A percentile compares a stretch with the other conserved stretches of the same genome.
These are phyloP conservation scores for Trichoderma cornu-damae DNA, from an alignment of 2,329 filamentous ascomycete genomes.

Conservation along the genomic window DNA sequence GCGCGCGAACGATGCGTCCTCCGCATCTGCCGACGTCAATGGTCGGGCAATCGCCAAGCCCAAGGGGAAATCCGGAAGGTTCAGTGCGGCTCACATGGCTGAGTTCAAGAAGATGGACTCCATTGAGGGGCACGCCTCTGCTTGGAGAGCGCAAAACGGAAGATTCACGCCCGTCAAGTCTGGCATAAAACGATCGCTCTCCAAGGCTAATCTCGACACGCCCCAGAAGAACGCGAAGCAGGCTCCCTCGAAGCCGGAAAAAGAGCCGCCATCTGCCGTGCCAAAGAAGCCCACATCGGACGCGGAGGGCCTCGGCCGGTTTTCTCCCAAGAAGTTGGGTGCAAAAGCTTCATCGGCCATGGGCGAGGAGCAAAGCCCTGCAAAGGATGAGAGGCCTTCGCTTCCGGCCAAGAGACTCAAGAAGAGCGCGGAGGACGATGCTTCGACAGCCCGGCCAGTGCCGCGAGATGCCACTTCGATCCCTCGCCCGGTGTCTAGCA, in stretches of 20 bases:
- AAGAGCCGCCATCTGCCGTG: slow-evolving; percentile 46
- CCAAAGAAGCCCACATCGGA: slow-evolving; percentile 37
- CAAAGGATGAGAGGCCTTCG: slow-evolving; percentile 2
- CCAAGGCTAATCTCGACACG: slow-evolving; percentile 40
- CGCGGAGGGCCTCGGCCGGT: slow-evolving; percentile 31
- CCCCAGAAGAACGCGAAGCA: slow-evolving; percentile 47
- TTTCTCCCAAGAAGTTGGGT: slow-evolving; percentile 26
- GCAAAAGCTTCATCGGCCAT: slow-evolving; percentile 21
- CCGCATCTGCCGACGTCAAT: slow-evolving; percentile 35
- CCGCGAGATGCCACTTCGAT: slow-evolving; percentile 49
- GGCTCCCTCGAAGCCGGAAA: slow-evolving; percentile 54
- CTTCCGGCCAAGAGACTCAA: slow-evolving; percentile 64
- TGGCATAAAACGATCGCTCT: slow-evolving; percentile 38
- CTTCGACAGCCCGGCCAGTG: slow-evolving; percentile 57
- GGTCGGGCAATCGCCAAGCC: slow-evolving; percentile 72
- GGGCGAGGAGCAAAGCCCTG: slow-evolving; percentile 19
- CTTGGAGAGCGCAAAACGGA: slow-evolving; percentile 58
- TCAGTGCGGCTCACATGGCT: slow-evolving; percentile 78
- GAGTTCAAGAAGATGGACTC: slow-evolving; percentile 98
- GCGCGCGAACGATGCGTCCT: slow-evolving; percentile 44
- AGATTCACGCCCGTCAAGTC: slow-evolving; percentile 46
- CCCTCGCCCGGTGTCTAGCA: slow-evolving; percentile 41
- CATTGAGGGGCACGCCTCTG: slow-evolving; percentile 79
- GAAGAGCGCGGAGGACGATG: slow-evolving; percentile 62
- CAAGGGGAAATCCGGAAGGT: slow-evolving; percentile 72